A percentile compares a stretch with the other conserved stretches of the same genome.
Evolutionary conservation across 345 rosid genomes (phyloP).

Genomic region (Lumnitzera racemosa): DNA sequence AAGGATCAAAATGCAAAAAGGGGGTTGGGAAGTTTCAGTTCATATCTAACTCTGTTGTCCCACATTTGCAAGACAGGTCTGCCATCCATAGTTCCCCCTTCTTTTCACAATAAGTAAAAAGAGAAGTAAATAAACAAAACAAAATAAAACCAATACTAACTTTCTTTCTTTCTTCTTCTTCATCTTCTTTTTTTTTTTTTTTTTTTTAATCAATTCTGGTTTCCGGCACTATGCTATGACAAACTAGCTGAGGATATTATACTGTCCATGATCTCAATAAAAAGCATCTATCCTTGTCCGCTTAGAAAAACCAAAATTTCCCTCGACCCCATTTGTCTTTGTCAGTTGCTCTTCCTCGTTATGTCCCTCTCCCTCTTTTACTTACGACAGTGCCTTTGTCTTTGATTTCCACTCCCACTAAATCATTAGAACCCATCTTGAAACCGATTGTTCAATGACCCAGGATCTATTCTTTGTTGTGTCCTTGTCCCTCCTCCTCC

Average conservation of each 20-base stretch:
- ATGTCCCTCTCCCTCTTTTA: constrained; percentile 35
- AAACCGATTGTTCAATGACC: constrained; percentile 46
- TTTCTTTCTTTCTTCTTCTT: constrained; percentile 1
- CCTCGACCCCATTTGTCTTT: constrained; percentile 38
- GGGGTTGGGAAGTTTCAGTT: constrained; percentile 60
- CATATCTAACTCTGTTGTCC: constrained; percentile 38
- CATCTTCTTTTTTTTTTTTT: no score
- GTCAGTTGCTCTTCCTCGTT: constrained; percentile 35
- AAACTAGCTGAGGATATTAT: constrained; percentile 56
- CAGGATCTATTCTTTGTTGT: constrained; percentile 38
- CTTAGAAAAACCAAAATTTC: constrained; percentile 43
- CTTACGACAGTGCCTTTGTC: constrained; percentile 2
- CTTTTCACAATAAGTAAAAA: constrained; percentile 9
- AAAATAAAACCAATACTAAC: neutral
- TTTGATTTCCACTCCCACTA: neutral
- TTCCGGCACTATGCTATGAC: constrained; percentile 45
- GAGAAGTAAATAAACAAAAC: no score
- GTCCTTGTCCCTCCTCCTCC: constrained; percentile 44
- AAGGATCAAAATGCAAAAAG: constrained; percentile 28
- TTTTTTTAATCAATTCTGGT: neutral
- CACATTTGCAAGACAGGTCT: constrained; percentile 12
- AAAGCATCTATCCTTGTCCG: constrained; percentile 25
- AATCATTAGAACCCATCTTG: constrained; percentile 44
- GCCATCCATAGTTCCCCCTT: neutral
- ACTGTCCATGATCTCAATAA: constrained; percentile 48